A percentile compares a stretch with the other conserved stretches of the same genome.
These are phyloP conservation scores for Piper longum DNA, from an alignment of 164 flowering plant species.

Conservation along the genomic window DNA sequence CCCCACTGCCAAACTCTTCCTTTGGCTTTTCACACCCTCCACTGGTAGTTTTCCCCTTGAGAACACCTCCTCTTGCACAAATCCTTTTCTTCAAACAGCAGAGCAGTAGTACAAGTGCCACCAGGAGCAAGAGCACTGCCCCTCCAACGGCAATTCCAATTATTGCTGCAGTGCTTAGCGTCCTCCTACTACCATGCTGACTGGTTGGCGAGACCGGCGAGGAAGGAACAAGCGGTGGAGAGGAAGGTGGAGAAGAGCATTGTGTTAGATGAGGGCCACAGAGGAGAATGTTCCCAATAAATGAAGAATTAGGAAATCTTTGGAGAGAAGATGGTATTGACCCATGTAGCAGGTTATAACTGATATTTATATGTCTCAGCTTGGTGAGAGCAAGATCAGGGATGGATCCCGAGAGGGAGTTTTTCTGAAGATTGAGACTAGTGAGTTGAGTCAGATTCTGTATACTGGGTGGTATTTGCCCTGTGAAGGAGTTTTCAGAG, in stretches of 20 bases:
- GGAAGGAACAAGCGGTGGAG: conserved; percentile 29
- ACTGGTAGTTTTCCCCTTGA: conserved; percentile 26
- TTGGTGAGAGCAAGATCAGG: conserved; percentile 33
- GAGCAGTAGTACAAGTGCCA: conserved; percentile 15
- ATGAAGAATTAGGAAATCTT: conserved; percentile 39
- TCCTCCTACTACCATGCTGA: conserved; percentile 16
- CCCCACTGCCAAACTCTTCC: conserved; percentile 71
- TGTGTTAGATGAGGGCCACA: conserved; percentile 49
- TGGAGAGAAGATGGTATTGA: conserved; percentile 41
- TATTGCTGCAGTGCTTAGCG: conserved; percentile 29
- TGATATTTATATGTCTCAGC: conserved; percentile 38
- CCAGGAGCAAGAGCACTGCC: conserved; percentile 24
- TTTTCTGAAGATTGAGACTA: conserved; percentile 38
- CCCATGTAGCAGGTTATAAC: conserved; percentile 48
- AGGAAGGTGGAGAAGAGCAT: conserved; percentile 27
- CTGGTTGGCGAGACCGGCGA: conserved; percentile 15
- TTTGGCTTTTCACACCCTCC: conserved; percentile 43
- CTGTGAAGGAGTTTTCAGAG: conserved; percentile 62
- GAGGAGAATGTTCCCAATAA: conserved; percentile 41
- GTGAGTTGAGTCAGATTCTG: conserved; percentile 38
- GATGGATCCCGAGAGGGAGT: conserved; percentile 41
- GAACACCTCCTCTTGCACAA: conserved; percentile 10
- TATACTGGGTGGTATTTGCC: conserved; percentile 46
- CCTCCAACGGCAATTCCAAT: conserved; percentile 51
- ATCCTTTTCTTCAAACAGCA: conserved; percentile 32